phyloP scores from a whole-genome alignment of 805 yeast species.

The Schizosaccharomyces osmophilus region DNA sequence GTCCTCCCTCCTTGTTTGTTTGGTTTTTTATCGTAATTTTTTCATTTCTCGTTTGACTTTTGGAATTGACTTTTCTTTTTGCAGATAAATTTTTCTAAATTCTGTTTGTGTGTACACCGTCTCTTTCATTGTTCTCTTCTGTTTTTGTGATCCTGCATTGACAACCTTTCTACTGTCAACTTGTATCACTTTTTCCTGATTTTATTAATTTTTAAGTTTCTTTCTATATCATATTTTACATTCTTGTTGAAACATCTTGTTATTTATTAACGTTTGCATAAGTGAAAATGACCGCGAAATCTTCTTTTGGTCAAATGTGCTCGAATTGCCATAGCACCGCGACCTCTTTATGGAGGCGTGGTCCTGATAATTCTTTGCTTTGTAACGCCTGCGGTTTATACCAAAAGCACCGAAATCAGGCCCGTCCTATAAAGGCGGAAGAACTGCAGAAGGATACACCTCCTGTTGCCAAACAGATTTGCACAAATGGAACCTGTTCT shows the following conservation, averaged over 20 bases:
- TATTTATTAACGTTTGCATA: neutral
- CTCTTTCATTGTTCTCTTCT: no score
- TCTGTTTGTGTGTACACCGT: neutral
- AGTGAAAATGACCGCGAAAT: neutral
- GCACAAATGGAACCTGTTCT: conserved; percentile 30
- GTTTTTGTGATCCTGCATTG: no score
- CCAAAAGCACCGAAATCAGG: conserved; percentile 30
- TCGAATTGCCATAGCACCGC: conserved; percentile 67
- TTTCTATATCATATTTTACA: no score
- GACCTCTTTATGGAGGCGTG: conserved; percentile 88
- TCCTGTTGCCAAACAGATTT: neutral
- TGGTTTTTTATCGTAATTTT: neutral
- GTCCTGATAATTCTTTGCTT: conserved; percentile 71
- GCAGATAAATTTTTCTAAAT: neutral
- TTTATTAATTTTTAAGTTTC: no score
- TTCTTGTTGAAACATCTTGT: no score
- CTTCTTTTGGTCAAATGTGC: neutral
- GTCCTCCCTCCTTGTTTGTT: neutral
- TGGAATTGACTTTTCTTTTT: neutral
- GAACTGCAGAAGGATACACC: conserved; percentile 2
- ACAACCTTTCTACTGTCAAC: no score
- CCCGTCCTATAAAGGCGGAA: conserved; percentile 32
- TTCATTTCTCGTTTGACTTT: neutral
- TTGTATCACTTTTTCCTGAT: no score
- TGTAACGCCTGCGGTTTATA: conserved; percentile 94